phyloP scores from a whole-genome alignment of 495 filamentous ascomycete genomes.

The Xylaria telfairii region DNA sequence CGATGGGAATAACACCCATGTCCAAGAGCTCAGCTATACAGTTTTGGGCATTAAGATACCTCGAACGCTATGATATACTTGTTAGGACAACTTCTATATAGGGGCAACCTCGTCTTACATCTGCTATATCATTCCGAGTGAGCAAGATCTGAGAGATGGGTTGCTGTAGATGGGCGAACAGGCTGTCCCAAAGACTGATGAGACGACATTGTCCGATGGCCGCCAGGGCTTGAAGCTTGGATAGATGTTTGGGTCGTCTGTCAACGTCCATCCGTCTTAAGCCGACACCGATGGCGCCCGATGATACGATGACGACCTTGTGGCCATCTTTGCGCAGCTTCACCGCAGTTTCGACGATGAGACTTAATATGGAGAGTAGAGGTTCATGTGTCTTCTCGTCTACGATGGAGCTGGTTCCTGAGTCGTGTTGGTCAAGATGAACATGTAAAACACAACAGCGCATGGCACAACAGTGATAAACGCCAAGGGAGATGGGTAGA shows the following conservation, averaged over 20 bases:
- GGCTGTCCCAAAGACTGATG: conserved; percentile 92
- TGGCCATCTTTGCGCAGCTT: conserved; percentile 88
- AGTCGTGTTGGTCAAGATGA: not conserved
- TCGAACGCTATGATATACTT: conserved; percentile 65
- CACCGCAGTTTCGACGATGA: conserved; percentile 92
- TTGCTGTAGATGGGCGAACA: conserved; percentile 85
- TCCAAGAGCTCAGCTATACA: conserved; percentile 87
- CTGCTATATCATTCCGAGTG: conserved; percentile 96
- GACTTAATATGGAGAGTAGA: conserved; percentile 84
- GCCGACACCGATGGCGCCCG: conserved; percentile 93
- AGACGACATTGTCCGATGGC: conserved; percentile 95
- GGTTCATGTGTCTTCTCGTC: conserved; percentile 97
- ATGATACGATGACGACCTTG: conserved; percentile 92
- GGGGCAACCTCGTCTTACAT: conserved; percentile 61
- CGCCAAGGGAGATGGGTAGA: too few species aligned
- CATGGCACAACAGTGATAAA: not conserved
- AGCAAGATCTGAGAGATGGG: conserved; percentile 94
- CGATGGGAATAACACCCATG: conserved; percentile 97
- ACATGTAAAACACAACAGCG: not conserved
- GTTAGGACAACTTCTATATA: not conserved
- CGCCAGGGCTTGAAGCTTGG: conserved; percentile 88
- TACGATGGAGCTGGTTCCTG: conserved; percentile 97
- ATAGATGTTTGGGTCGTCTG: conserved; percentile 85
- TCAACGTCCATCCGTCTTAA: conserved; percentile 87
- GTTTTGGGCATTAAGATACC: conserved; percentile 96